phyloP scores from a whole-genome alignment of 129 eudicot genomes.

The Pulicaria dysenterica region DNA sequence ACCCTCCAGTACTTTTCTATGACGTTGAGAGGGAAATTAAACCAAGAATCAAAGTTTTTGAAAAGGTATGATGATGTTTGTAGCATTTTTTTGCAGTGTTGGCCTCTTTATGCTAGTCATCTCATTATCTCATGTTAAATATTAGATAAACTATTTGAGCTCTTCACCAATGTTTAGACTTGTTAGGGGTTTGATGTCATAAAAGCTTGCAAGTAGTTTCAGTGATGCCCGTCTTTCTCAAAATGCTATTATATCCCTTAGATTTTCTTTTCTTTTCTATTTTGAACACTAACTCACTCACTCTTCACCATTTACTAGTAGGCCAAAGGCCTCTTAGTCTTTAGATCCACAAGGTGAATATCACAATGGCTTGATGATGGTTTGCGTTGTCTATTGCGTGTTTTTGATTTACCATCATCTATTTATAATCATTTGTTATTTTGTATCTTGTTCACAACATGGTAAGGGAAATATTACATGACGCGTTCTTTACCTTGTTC shows the following conservation, averaged over 20 bases:
- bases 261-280: too few relatives aligned
- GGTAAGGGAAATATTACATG: background rate
- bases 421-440: background rate
- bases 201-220: too few relatives aligned
- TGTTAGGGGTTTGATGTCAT: too few relatives aligned
- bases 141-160: too few relatives aligned
- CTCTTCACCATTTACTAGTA: too few relatives aligned
- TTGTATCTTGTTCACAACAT: background rate
- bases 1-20: constrained; percentile 67
- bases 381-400: background rate
- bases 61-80: constrained; percentile 48
- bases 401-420: background rate
- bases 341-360: background rate
- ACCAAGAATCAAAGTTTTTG: constrained; percentile 47
- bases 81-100: background rate
- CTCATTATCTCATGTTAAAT: background rate
- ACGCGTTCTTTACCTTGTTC: background rate
- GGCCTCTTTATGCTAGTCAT: background rate
- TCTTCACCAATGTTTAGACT: too few relatives aligned
- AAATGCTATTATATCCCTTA: too few relatives aligned
- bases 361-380: background rate
- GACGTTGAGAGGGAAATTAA: constrained; percentile 61
- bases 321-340: background rate
- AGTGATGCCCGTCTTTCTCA: too few relatives aligned
- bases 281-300: too few relatives aligned